These are phyloP conservation scores for Russula olivacea DNA, from an alignment of 768 basidiomycete species.

Conservation along the genomic window DNA sequence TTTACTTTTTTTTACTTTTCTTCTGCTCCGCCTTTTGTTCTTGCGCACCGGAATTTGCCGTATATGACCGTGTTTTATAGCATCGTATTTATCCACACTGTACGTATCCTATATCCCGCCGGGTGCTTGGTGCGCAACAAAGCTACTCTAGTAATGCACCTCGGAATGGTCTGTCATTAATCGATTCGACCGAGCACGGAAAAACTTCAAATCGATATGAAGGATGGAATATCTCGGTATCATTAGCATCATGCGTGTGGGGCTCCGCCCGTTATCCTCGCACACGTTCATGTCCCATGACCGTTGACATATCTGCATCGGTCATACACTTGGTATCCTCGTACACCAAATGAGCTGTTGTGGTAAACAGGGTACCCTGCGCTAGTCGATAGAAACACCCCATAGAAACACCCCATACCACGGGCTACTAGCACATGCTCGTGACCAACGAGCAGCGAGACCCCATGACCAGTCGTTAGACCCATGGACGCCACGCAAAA, in stretches of 20 bases:
- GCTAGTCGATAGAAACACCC: constrained; percentile 11
- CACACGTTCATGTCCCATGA: constrained; percentile 18
- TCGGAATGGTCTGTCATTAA: constrained; percentile 2
- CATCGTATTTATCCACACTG: constrained; percentile 30
- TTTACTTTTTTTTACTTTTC: constrained; percentile 16
- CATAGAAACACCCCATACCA: not conserved
- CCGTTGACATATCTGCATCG: constrained; percentile 7
- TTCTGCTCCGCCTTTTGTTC: constrained; percentile 21
- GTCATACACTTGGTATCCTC: constrained; percentile 1
- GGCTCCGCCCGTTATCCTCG: not conserved
- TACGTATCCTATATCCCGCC: constrained; percentile 23
- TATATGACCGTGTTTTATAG: constrained; percentile 32
- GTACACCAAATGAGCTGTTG: constrained; percentile 14
- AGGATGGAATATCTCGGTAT: constrained; percentile 1
- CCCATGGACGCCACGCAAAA: not conserved
- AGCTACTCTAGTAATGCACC: constrained; percentile 24
- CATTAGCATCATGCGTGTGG: not conserved
- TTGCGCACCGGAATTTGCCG: constrained; percentile 27
- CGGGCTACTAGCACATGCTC: not conserved
- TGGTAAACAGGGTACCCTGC: constrained; percentile 15
- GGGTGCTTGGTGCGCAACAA: constrained; percentile 24
- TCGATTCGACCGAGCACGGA: constrained; percentile 1
- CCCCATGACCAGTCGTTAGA: constrained; percentile 1
- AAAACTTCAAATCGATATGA: constrained; percentile 14
- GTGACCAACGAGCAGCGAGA: not conserved